A percentile compares a stretch with the other conserved stretches of the same genome.
These are phyloP conservation scores for Heliamphora pulchella DNA, from an alignment of 179 eudicot species.

Conservation along the genomic window DNA sequence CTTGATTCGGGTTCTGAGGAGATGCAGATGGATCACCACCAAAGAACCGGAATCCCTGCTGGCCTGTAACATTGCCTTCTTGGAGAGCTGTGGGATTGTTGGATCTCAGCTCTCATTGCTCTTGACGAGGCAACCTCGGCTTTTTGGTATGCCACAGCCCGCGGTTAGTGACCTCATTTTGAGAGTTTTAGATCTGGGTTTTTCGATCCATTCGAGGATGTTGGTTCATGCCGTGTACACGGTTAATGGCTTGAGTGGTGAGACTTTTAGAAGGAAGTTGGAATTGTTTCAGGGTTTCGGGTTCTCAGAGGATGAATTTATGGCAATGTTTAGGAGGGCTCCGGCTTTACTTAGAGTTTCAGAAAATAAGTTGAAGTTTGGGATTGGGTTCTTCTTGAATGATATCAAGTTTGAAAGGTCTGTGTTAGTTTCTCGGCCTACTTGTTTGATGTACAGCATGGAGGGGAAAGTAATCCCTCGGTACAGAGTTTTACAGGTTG, in stretches of 20 bases:
- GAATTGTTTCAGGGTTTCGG: constrained; percentile 22
- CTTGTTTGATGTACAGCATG: constrained; percentile 20
- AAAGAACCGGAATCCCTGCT: constrained; percentile 1
- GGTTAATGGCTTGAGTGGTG: constrained; percentile 15
- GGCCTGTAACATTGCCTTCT: constrained; percentile 10
- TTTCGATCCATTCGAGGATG: constrained; percentile 20
- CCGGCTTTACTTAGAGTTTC: constrained; percentile 15
- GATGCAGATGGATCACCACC: background rate
- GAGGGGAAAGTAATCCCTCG: constrained; percentile 25
- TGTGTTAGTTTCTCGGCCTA: constrained; percentile 10
- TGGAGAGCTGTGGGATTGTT: constrained; percentile 20
- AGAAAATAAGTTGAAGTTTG: constrained; percentile 17
- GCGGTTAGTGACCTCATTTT: constrained; percentile 13
- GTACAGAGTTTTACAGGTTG: constrained; percentile 19
- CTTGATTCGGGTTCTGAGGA: constrained; percentile 10
- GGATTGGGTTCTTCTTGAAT: constrained; percentile 19
- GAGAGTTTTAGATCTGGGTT: constrained; percentile 21
- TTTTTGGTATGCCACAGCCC: constrained; percentile 8
- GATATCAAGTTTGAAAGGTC: constrained; percentile 13
- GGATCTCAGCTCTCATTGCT: constrained; percentile 19
- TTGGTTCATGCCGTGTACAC: constrained; percentile 21
- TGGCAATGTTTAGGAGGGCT: constrained; percentile 16
- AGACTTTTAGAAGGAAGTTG: constrained; percentile 17
- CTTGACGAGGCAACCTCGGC: constrained; percentile 15
- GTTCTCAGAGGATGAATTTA: constrained; percentile 18